A percentile compares a stretch with the other conserved stretches of the same genome.
phyloP scores from a whole-genome alignment of 192 early-diverging fungal genomes.

The Coemansia guatemalensis region DNA sequence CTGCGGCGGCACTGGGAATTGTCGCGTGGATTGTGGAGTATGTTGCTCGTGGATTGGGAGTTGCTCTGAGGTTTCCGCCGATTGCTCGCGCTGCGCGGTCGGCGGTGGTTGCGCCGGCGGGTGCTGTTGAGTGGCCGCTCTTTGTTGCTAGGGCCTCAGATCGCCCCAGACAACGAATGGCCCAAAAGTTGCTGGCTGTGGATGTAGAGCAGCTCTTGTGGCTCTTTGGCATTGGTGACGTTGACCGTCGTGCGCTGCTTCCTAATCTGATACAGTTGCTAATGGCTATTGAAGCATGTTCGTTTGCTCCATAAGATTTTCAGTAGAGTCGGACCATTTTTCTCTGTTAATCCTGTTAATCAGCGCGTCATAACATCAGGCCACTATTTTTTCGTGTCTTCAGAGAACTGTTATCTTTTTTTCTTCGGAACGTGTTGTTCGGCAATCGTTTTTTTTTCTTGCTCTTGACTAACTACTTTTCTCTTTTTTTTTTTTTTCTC shows the following conservation, averaged over 20 bases:
- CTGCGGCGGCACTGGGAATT: slow-evolving; percentile 30
- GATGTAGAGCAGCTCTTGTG: slow-evolving; percentile 34
- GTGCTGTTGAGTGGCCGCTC: slow-evolving; percentile 22
- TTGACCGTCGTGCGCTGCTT: slow-evolving; percentile 11
- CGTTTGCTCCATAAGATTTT: slow-evolving; percentile 30
- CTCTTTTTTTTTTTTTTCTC: slow-evolving; percentile 9
- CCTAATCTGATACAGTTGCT: slow-evolving; percentile 29
- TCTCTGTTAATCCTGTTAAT: no score
- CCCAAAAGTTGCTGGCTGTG: slow-evolving; percentile 13
- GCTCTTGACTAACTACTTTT: background rate
- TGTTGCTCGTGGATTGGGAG: slow-evolving; percentile 8
- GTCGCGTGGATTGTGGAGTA: slow-evolving; percentile 21
- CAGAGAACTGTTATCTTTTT: no score
- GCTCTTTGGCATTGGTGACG: slow-evolving; percentile 13
- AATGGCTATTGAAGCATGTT: slow-evolving; percentile 31
- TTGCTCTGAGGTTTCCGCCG: slow-evolving; percentile 30
- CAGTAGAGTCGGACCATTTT: no score
- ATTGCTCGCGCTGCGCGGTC: slow-evolving; percentile 24
- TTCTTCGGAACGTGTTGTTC: no score
- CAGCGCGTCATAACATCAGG: background rate
- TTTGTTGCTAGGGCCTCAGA: slow-evolving; percentile 12
- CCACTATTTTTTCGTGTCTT: no score
- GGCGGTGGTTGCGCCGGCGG: slow-evolving; percentile 14
- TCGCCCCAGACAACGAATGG: slow-evolving; percentile 11
- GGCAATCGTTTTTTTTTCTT: background rate